Evolutionary conservation across 2,329 filamentous ascomycete species (phyloP), one percentile per base, ranked within the genome.

Genomic region (Ophidiomyces ophidiicola): DNA sequence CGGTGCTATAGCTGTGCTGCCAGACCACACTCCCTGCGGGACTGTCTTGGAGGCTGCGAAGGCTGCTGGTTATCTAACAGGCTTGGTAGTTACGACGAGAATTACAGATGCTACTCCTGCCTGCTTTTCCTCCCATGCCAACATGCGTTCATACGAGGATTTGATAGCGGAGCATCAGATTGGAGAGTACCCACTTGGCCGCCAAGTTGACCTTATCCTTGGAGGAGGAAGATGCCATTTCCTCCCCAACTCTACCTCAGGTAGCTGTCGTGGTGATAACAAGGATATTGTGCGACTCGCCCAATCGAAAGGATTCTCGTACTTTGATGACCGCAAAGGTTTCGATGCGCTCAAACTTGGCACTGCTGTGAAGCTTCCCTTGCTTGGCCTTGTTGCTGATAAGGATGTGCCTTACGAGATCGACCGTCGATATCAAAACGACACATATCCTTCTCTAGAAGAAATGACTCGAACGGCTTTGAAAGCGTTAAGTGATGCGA

Each of bases 41-140:
- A 94, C 87, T 12, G 85, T 82, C 26, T 73, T 98, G 38, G 90
- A 98, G 65, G 90, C 90, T 3, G 90, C 90, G 25, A 93, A 94
- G 64, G 75, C 77, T 50, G 82, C 83, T 6, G 90, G 90, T 10
- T 96, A 94, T 57, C 80, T 78, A 62, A 98, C 90, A 2, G 90
- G 90, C 0, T 63, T 98, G 47, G 90, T 96, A 1, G 90, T 94
- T 20, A 98, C 90, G 0, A 98, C 90, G 0, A 76, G 88, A 45
- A 77, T 96, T 45, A 94, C 90, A 3, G 90, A 98, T 64, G 90
- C 90, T 3, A 98, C 90, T 1, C 90, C 90, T 0, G 90, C 90
- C 1, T 93, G 85, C 60, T 98, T 98, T 58, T 86, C 85, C 3
- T 78, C 83, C 32, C 90, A 96, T 56, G 90, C 86, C 11, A 77